phyloP scores from a whole-genome alignment of 768 basidiomycete genomes.

The Lactifluus echinatus region DNA sequence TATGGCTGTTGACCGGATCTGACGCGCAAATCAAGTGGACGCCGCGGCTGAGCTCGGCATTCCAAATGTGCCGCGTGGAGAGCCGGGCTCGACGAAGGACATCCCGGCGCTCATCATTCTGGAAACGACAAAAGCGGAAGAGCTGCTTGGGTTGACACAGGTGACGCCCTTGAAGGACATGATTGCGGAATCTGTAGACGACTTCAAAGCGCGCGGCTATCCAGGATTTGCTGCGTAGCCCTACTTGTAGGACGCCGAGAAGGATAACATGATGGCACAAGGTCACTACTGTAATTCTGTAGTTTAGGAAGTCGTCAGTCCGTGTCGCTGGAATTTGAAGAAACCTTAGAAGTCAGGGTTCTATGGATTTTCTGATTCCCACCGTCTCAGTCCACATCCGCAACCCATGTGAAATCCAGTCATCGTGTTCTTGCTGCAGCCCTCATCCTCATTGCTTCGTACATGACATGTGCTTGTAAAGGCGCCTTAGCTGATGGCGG shows the following conservation, averaged over 20 bases:
- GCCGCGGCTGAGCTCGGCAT: slow-evolving; percentile 5
- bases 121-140: neutral
- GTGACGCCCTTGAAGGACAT: neutral
- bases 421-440: too few species aligned
- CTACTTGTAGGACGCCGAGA: neutral
- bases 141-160: slow-evolving; percentile 2
- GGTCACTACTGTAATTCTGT: neutral
- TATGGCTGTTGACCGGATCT: neutral
- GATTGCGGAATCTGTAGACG: slow-evolving; percentile 1
- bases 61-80: slow-evolving; percentile 1
- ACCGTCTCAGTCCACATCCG: too few species aligned
- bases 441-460: too few species aligned
- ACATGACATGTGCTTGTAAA: too few species aligned
- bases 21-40: neutral
- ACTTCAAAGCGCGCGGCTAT: slow-evolving; percentile 11
- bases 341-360: too few species aligned
- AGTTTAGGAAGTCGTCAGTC: neutral
- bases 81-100: slow-evolving; percentile 2
- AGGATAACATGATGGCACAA: neutral
- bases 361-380: too few species aligned
- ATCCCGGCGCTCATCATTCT: neutral
- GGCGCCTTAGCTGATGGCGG: too few species aligned
- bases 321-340: neutral
- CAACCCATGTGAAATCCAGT: too few species aligned
- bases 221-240: slow-evolving; percentile 1